Evolutionary conservation across 192 early-diverging fungal genomes (phyloP).

Genomic region (Backusella psychrophila): DNA sequence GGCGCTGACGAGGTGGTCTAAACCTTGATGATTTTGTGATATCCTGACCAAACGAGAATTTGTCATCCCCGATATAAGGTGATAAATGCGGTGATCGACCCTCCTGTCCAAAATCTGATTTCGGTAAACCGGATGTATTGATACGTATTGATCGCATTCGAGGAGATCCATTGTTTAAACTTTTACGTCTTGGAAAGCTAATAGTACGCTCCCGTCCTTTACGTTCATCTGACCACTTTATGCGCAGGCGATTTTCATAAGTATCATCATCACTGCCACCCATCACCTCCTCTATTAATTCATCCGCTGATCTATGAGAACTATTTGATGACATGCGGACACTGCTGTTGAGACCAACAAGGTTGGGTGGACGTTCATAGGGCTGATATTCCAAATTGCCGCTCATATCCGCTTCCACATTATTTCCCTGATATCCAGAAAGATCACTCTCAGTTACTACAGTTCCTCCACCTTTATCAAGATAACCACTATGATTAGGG

Average conservation of each 20-base stretch:
- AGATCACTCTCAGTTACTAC: constrained; percentile 29
- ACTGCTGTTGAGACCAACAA: not conserved
- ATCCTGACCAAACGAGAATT: constrained; percentile 1
- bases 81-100: not conserved
- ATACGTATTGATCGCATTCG: constrained; percentile 14
- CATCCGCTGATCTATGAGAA: not conserved
- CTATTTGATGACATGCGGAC: not conserved
- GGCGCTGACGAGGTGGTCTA: constrained; percentile 29
- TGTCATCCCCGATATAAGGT: constrained; percentile 32
- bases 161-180: constrained; percentile 23
- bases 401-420: constrained; percentile 19
- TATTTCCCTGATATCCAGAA: constrained; percentile 38
- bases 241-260: constrained; percentile 29
- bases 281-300: not conserved
- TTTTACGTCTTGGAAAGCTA: constrained; percentile 41
- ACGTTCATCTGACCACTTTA: constrained; percentile 48
- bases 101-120: constrained; percentile 22
- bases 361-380: not conserved
- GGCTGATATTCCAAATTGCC: constrained; percentile 32
- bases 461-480: constrained; percentile 32
- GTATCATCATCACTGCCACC: constrained; percentile 47
- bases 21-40: constrained; percentile 20
- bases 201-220: constrained; percentile 47
- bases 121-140: constrained; percentile 32
- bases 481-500: not conserved